Percentiles rank a stretch among this genome's conserved stretches.
These are phyloP conservation scores for Leccinum pachyderme DNA, from an alignment of 1,284 basidiomycete species.

Conservation along the genomic window DNA sequence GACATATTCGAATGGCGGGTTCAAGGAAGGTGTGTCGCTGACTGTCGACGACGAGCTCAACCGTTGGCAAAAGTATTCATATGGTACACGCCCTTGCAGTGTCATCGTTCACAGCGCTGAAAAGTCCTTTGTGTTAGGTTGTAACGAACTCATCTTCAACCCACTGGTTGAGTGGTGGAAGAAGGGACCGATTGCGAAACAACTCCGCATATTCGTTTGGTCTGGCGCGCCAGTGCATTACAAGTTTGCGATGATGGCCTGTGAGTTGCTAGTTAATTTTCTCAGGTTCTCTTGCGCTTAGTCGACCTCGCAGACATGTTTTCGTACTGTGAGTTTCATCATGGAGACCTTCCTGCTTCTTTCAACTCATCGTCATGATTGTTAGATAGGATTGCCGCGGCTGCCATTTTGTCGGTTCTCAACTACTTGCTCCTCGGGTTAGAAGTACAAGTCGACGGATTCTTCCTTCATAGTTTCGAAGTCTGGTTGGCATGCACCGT, in stretches of 20 bases:
- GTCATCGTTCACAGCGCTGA: conserved; percentile 1
- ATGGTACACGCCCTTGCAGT: conserved; percentile 48
- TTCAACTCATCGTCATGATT: neutral
- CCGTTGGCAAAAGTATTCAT: conserved; percentile 86
- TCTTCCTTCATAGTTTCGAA: conserved; percentile 70
- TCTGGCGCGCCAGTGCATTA: conserved; percentile 75
- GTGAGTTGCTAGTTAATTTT: conserved; percentile 47
- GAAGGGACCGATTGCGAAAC: conserved; percentile 73
- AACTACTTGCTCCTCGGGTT: conserved; percentile 77
- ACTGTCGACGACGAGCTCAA: conserved; percentile 79
- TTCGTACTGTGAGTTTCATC: conserved; percentile 60
- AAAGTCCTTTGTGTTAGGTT: conserved; percentile 49
- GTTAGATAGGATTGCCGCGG: conserved; percentile 70
- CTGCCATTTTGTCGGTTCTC: conserved; percentile 58
- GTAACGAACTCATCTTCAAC: conserved; percentile 66
- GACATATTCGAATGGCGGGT: conserved; percentile 76
- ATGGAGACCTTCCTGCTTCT: neutral
- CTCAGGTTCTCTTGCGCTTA: conserved; percentile 17
- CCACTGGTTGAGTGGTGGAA: conserved; percentile 71
- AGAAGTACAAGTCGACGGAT: conserved; percentile 60
- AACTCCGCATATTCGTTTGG: conserved; percentile 79
- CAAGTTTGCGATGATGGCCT: conserved; percentile 76
- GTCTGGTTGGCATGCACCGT: conserved; percentile 76
- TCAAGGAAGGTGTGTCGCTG: conserved; percentile 87
- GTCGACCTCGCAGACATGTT: conserved; percentile 67